Base-by-base conservation (phyloP, 768 basidiomycete genomes). In the Boletus tomentosulus region DNA sequence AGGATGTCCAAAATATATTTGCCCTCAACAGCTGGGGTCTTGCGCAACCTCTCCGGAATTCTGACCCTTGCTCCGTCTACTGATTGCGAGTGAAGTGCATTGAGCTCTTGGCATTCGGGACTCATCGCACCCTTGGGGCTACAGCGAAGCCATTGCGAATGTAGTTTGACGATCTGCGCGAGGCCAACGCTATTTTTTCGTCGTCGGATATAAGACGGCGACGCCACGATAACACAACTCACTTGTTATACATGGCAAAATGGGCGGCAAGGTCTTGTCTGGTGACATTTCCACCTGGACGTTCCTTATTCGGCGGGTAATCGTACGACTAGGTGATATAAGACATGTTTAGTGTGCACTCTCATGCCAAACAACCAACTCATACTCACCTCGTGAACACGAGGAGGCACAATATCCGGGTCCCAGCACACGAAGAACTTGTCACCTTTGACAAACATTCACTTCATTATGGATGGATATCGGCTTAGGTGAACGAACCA, bases 371-470 rank as follows among this genome's bases (percentile, higher is more conserved):
- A 38, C 7, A 24, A 11, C 4, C 10, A 27, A 19, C 30, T 13
- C 33, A 30, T 31, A 56, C 69, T 46, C 57, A 81, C 85, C 71
- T 86, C 78, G 2, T 78, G 74, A 4, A 83, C 71, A n/a, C 60
- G 76, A 13, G 65, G 69, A 6, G 84, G 85, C 16, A 86, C 78
- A 7, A 86, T 62, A 57, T 84, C 83, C 0, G 75, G 73, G 65
- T 87, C 85, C 84, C 85, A 87, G 38, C 82, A 84, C 2, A 87
- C 84, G 52, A 84, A 81, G 60, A 81, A 86, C 56, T 83, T 78
- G 57, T 87, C 85, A 9, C 84, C 84, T 79, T 19, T 25, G 37
- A 30, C 9, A 25, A 31, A 46, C n/a, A n/a, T 55, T 15, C 22
- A 15, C 22, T n/a, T 33, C 19, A 2, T 25, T 13, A 6, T 22